A percentile compares a stretch with the other conserved stretches of the same genome.
Evolutionary conservation across 495 filamentous ascomycete species (phyloP).

Genomic region (Letharia lupina): DNA sequence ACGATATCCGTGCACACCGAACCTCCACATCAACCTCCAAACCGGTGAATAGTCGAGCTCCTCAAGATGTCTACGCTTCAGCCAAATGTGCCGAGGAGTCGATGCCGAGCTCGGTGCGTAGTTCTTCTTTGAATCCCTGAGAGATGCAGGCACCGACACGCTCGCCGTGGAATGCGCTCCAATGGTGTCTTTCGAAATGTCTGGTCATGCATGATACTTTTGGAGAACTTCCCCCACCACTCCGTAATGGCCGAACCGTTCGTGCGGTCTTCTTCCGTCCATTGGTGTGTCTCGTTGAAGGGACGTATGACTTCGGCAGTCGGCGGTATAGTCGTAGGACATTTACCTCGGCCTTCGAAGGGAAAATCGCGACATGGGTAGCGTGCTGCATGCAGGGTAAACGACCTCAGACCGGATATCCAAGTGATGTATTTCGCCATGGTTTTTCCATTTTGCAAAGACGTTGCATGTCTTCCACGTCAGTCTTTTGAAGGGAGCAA

Average conservation of each 20-base stretch:
- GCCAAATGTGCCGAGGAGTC: not conserved
- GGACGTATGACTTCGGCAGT: not conserved
- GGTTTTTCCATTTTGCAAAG: too few species aligned
- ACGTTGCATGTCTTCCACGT: too few species aligned
- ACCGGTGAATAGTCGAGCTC: not conserved
- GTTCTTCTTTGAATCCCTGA: not conserved
- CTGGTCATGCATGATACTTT: not conserved
- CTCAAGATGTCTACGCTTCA: not conserved
- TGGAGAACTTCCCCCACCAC: not conserved
- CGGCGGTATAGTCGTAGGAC: not conserved
- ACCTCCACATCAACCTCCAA: not conserved
- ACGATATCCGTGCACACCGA: not conserved
- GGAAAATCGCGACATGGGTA: not conserved
- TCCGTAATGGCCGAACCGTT: not conserved
- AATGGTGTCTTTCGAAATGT: not conserved
- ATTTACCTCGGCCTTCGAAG: not conserved
- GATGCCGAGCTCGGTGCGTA: not conserved
- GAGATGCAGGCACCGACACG: not conserved
- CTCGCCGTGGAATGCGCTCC: not conserved
- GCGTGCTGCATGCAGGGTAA: not conserved
- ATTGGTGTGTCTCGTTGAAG: not conserved
- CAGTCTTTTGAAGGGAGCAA: too few species aligned
- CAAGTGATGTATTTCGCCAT: too few species aligned
- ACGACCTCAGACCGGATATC: not conserved
- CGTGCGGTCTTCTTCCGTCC: not conserved